These are phyloP conservation scores for Nakazawaea sp. DNA, from an alignment of 805 yeast genomes.

Conservation along the genomic window DNA sequence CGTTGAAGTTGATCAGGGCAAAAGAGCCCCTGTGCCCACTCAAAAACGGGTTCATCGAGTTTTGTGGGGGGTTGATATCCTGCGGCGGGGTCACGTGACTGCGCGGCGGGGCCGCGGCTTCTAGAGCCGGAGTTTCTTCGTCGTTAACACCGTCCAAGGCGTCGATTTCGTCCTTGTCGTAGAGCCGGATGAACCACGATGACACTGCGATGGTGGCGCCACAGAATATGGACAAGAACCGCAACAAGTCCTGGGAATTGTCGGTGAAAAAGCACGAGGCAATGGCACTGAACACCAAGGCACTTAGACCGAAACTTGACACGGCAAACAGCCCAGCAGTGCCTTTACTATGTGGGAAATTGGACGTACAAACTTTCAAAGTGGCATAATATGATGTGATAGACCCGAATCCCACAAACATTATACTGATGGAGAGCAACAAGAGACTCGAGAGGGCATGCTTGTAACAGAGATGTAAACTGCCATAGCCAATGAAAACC, in stretches of 20 bases:
- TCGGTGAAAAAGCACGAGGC: conserved; percentile 47
- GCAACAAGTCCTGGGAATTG: conserved; percentile 47
- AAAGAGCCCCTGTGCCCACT: conserved; percentile 29
- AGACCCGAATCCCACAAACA: conserved; percentile 58
- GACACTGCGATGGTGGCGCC: conserved; percentile 39
- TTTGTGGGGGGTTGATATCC: background rate
- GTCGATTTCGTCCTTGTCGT: conserved; percentile 23
- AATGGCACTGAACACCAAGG: conserved; percentile 53
- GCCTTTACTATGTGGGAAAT: conserved; percentile 67
- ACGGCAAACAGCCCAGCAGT: conserved; percentile 66
- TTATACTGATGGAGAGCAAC: conserved; percentile 41
- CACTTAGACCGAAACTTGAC: conserved; percentile 64
- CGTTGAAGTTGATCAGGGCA: conserved; percentile 19
- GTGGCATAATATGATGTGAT: conserved; percentile 54
- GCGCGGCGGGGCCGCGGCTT: background rate
- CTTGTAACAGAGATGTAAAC: conserved; percentile 40
- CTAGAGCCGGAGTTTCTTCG: conserved; percentile 1
- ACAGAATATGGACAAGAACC: conserved; percentile 48
- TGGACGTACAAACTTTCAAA: conserved; percentile 49
- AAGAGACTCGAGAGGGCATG: conserved; percentile 30
- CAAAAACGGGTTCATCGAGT: conserved; percentile 12
- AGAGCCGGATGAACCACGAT: conserved; percentile 34
- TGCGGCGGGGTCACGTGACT: background rate
- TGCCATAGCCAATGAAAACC: conserved; percentile 48
- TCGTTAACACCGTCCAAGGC: conserved; percentile 1